Evolutionary conservation across 768 basidiomycete species (phyloP).

Genomic region (Hericium rajendrae): DNA sequence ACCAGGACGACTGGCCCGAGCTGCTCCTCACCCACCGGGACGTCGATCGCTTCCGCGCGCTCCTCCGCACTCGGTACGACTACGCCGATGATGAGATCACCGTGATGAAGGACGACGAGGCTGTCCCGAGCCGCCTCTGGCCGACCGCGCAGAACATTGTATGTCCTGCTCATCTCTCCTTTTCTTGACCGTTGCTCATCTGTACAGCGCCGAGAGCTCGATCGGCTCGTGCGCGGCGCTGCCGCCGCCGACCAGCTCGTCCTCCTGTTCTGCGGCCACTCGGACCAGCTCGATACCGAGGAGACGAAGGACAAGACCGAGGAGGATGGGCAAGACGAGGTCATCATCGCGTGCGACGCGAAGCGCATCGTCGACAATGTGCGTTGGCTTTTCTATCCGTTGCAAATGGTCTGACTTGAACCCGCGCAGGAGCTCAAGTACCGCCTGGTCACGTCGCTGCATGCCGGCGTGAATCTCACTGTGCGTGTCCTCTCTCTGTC

Average conservation of each 20-base stretch:
- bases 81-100: slow-evolving; percentile 9
- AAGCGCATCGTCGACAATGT: slow-evolving; percentile 18
- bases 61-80: slow-evolving; percentile 4
- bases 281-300: slow-evolving; percentile 9
- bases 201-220: slow-evolving; percentile 11
- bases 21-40: slow-evolving; percentile 9
- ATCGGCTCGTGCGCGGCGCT: slow-evolving; percentile 10
- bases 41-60: slow-evolving; percentile 3
- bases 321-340: slow-evolving; percentile 19
- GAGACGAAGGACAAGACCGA: slow-evolving; percentile 5
- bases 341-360: slow-evolving; percentile 5
- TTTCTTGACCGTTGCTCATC: neutral
- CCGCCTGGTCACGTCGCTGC: slow-evolving; percentile 10
- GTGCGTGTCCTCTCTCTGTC: slow-evolving; percentile 1
- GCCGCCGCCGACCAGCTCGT: slow-evolving; percentile 16
- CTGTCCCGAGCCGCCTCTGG: neutral
- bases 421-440: slow-evolving; percentile 10
- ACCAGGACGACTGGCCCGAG: neutral
- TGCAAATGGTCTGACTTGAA: no score
- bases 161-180: neutral
- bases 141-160: slow-evolving; percentile 14
- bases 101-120: slow-evolving; percentile 8
- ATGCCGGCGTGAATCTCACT: slow-evolving; percentile 10
- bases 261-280: slow-evolving; percentile 20
- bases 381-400: neutral